Conservation (phyloP, 2,329 filamentous ascomycete genomes). For the Colletotrichum sp. region DNA sequence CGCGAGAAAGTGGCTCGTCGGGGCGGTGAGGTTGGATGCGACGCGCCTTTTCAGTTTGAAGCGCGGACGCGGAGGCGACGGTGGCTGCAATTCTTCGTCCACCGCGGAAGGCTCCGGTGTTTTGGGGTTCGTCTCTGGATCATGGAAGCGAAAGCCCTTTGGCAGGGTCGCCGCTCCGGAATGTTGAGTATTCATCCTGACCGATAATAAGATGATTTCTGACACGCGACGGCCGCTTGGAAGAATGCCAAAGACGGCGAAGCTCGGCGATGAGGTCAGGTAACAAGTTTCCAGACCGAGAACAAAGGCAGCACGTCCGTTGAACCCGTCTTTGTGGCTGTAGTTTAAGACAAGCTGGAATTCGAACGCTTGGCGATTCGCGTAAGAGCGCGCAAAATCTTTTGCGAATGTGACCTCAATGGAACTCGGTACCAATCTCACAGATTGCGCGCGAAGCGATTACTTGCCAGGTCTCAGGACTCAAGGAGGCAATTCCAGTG, state of each 20-base stretch:
- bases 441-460: neutral
- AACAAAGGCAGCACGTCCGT: slow-evolving; percentile 9
- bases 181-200: slow-evolving; percentile 51
- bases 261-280: neutral
- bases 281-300: neutral
- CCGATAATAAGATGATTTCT: neutral
- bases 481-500: neutral
- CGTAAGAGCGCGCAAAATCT: neutral
- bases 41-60: slow-evolving; percentile 62
- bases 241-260: neutral
- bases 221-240: slow-evolving; percentile 24
- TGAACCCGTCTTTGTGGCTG: neutral
- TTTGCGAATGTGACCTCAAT: neutral
- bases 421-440: neutral
- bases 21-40: slow-evolving; percentile 57
- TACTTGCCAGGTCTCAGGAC: neutral
- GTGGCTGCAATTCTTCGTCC: slow-evolving; percentile 41
- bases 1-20: slow-evolving; percentile 70
- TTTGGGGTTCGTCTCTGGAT: slow-evolving; percentile 42
- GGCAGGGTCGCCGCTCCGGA: slow-evolving; percentile 49
- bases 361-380: neutral
- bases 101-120: slow-evolving; percentile 57
- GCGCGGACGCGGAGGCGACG: slow-evolving; percentile 58
- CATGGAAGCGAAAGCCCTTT: slow-evolving; percentile 43
- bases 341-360: slow-evolving; percentile 7